Percentiles rank a stretch among this genome's conserved stretches.
These are phyloP conservation scores for Inga leiocalycina DNA, from an alignment of 306 rosid species.

Conservation along the genomic window DNA sequence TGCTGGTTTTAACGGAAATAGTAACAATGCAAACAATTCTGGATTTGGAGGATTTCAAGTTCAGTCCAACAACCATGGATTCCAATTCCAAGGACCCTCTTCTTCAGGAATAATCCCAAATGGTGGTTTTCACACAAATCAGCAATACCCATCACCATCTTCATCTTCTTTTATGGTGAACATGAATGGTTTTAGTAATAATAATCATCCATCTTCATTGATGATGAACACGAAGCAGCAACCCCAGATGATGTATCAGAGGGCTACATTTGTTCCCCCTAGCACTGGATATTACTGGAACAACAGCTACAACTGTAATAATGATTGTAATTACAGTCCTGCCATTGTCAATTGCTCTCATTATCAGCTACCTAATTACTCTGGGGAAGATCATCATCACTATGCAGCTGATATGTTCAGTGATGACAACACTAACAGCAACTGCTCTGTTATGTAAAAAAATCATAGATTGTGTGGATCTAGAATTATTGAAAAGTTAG, in stretches of 20 bases:
- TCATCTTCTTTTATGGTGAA: conserved; percentile 53
- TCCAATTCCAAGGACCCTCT: conserved; percentile 42
- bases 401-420: conserved; percentile 75
- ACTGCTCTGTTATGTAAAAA: conserved; percentile 86
- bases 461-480: conserved; percentile 43
- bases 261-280: conserved; percentile 67
- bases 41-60: conserved; percentile 53
- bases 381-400: conserved; percentile 31
- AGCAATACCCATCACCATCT: not conserved
- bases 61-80: conserved; percentile 47
- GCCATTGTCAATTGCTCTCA: conserved; percentile 32
- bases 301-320: conserved; percentile 36
- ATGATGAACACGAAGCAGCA: conserved; percentile 72
- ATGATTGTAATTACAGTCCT: conserved; percentile 38
- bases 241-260: conserved; percentile 90
- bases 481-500: not conserved
- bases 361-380: conserved; percentile 41
- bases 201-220: conserved; percentile 48
- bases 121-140: conserved; percentile 51
- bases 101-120: conserved; percentile 37
- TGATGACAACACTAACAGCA: conserved; percentile 71
- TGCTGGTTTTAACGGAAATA: conserved; percentile 67
- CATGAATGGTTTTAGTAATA: conserved; percentile 59
- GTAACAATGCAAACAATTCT: conserved; percentile 43
- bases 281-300: conserved; percentile 78